Base-by-base conservation (phyloP, 2,329 filamentous ascomycete genomes). In the Beauveria brongniartii region DNA sequence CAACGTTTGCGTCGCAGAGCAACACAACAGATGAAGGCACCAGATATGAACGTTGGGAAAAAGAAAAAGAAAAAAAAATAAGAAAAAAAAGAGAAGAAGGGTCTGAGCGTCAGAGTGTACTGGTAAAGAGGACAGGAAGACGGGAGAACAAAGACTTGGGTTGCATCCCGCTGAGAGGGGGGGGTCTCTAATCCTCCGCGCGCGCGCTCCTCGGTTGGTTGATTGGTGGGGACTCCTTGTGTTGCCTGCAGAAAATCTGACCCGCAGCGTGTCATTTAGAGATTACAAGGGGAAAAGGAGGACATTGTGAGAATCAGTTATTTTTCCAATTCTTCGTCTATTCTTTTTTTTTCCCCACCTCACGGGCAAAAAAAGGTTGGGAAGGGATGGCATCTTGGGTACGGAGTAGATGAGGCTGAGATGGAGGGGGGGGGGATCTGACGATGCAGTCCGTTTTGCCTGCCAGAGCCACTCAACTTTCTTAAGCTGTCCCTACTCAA, bases 221-320 rank as follows among this genome's bases (percentile, higher is more conserved):
- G 54, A 43, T 56, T 12, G 54, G 54, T 56, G 54, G 54, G 43
- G 54, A 56, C 54, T 24, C 43, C 20, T 56, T 18, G 48, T 46
- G 28, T 37, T 56, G 41, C 28, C n/a, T 46, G n/a, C n/a, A n/a
- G 20, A 51, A 51, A 51, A 18, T 37, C n/a, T 54, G 54, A 47
- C 54, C 54, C 54, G 43, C 41, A 44, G 54, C 41, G 54, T 41
- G 54, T 55, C 54, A 55, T 55, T 44, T 5, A 7, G 51, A 54
- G 16, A 54, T 54, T 41, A 22, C 51, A 43, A 22, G 52, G 16
- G 43, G 14, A 34, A 46, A 2, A 41, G 16, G 22, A 24, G 26
- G 9, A 20, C 3, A 50, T 16, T 5, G 18, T n/a, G 16, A 50
- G 16, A 50, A 30, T 30, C 8, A 30, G 2, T 3, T 5, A 10